Evolutionary conservation across 129 eudicot genomes (phyloP), one percentile per base, ranked within the genome.

Genomic region (Centella asiatica): DNA sequence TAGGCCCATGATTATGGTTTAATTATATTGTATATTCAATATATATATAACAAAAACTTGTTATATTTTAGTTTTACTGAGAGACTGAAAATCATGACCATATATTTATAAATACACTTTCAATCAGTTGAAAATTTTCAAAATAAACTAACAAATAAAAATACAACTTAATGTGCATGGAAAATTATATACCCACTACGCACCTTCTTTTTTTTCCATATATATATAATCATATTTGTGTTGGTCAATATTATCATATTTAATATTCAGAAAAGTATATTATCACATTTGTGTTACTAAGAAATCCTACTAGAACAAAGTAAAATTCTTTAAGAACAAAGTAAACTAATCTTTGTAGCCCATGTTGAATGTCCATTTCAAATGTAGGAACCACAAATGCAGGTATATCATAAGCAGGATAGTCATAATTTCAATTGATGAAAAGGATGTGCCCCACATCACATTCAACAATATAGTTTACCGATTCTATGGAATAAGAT

Each of bases 401-500:
- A 57, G 42, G 11, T 15, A 25, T 3, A 31, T 12, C 47, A 42
- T 1, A 32, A 29, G 26, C 44, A 32, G 32, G 32, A 29, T 56
- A 29, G 62, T 32, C 42, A 54, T 27, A 1, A n/a, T 26, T 54
- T 8, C 3, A 27, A 5, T 17, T 15, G 37, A 53, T 6, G 20
- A 6, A 17, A 17, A 54, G 23, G 60, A 31, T 18, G 63, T 19
- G 28, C 34, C 23, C 27, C 26, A 33, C 37, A 31, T 57, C 31
- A 33, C 29, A 33, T 19, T 58, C 63, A 33, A 12, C 63, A 58
- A 57, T 3, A 10, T 0, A 19, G 19, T 19, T 32, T 4, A 51
- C 12, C 17, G 27, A 14, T 6, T 17, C 9, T 45, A 19, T 47
- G 17, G 52, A 27, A 14, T 15, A 20, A 33, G 79, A 74, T 68